Conservation (phyloP, 768 basidiomycete species). For the Tubosaeta sp. region DNA sequence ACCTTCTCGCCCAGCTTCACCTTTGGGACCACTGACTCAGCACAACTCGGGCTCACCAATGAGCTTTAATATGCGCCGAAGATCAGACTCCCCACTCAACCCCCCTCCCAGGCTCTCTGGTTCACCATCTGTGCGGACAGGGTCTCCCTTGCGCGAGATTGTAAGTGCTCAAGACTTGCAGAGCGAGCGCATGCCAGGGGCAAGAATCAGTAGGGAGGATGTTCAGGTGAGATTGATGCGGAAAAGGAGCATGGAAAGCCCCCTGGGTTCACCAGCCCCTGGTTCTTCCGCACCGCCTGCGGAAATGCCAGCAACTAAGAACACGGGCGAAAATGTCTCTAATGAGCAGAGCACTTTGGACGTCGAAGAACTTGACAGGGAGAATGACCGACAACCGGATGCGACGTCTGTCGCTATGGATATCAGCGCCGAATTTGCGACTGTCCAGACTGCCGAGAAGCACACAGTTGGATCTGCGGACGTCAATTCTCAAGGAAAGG, state of each 20-base stretch:
- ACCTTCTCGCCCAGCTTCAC: slow-evolving; percentile 9
- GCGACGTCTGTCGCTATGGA: slow-evolving; percentile 33
- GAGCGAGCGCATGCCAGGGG: slow-evolving; percentile 25
- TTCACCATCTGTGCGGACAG: slow-evolving; percentile 21
- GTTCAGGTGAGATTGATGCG: slow-evolving; percentile 47
- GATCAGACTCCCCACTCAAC: slow-evolving; percentile 24
- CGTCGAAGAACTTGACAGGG: slow-evolving; percentile 9
- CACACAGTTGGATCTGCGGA: slow-evolving; percentile 22
- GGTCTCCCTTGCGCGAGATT: slow-evolving; percentile 26
- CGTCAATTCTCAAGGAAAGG: background rate
- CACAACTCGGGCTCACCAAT: slow-evolving; percentile 18
- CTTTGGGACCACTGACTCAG: slow-evolving; percentile 7
- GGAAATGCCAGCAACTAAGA: background rate
- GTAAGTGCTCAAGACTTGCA: slow-evolving; percentile 21
- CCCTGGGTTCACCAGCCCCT: slow-evolving; percentile 23
- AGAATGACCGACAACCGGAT: slow-evolving; percentile 36
- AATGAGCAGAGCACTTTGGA: background rate
- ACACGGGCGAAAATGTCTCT: background rate
- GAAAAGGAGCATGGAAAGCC: slow-evolving; percentile 43
- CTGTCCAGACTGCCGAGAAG: slow-evolving; percentile 47
- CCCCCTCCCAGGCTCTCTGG: slow-evolving; percentile 11
- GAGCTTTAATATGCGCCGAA: slow-evolving; percentile 11
- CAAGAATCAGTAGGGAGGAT: slow-evolving; percentile 51
- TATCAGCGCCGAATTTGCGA: slow-evolving; percentile 47
- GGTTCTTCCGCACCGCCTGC: slow-evolving; percentile 7